These are phyloP conservation scores for Hanseniaspora lachancei DNA, from an alignment of 805 yeast species.

Conservation along the genomic window DNA sequence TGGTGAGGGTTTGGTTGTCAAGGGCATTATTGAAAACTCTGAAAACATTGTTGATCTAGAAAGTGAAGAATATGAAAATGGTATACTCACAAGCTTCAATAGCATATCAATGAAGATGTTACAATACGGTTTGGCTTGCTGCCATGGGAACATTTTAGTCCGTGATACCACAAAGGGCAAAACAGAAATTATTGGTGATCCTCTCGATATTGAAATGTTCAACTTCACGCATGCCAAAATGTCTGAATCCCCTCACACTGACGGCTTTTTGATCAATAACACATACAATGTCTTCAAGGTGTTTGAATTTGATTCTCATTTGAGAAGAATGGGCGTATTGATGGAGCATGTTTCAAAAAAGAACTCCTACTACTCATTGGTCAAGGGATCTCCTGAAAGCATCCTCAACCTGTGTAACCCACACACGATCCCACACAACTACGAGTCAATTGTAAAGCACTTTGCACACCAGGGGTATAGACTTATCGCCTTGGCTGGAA, in stretches of 20 bases:
- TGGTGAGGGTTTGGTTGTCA: conserved; percentile 87
- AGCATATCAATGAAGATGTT: conserved; percentile 15
- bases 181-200: conserved; percentile 62
- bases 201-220: conserved; percentile 86
- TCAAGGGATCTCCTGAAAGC: conserved; percentile 97
- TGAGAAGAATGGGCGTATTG: conserved; percentile 84
- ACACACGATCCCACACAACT: conserved; percentile 59
- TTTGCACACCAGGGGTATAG: conserved; percentile 92
- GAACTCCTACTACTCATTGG: conserved; percentile 36
- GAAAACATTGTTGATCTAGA: conserved; percentile 62
- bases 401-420: conserved; percentile 65
- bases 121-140: conserved; percentile 36
- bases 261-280: conserved; percentile 28
- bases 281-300: conserved; percentile 32
- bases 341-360: conserved; percentile 32
- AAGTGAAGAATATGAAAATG: conserved; percentile 50
- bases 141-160: conserved; percentile 74
- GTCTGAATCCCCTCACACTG: conserved; percentile 41
- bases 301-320: conserved; percentile 71
- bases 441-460: conserved; percentile 56
- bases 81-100: not conserved
- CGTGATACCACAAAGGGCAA: conserved; percentile 40
- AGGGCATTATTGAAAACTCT: conserved; percentile 39
- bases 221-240: conserved; percentile 70
- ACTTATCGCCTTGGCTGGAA: conserved; percentile 87